These are phyloP conservation scores for Trichoderma harzianum DNA, from an alignment of 2,329 filamentous ascomycete genomes.

Conservation along the genomic window DNA sequence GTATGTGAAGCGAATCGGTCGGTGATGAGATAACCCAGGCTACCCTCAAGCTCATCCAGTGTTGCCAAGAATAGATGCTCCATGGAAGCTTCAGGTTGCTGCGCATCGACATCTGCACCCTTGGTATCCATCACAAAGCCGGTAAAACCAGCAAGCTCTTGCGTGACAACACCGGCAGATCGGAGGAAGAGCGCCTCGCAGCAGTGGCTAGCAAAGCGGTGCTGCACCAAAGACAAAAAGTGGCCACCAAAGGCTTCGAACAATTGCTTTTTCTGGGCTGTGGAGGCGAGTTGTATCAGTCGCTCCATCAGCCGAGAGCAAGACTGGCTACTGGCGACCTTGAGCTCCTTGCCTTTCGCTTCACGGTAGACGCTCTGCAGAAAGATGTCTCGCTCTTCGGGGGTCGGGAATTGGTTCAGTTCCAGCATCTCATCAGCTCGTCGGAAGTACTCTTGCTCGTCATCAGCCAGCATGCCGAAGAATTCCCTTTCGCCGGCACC, in stretches of 20 bases:
- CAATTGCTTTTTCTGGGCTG: slow-evolving; percentile 77
- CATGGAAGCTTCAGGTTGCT: slow-evolving; percentile 60
- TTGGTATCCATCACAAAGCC: slow-evolving; percentile 40
- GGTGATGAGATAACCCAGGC: slow-evolving; percentile 78
- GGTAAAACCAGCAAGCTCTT: slow-evolving; percentile 57
- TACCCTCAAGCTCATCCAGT: slow-evolving; percentile 82
- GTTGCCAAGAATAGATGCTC: slow-evolving; percentile 81
- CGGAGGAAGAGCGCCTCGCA: slow-evolving; percentile 89
- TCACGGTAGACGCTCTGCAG: slow-evolving; percentile 82
- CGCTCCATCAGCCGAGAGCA: slow-evolving; percentile 92
- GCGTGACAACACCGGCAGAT: slow-evolving; percentile 72
- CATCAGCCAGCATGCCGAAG: slow-evolving; percentile 86
- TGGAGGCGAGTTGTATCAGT: slow-evolving; percentile 76
- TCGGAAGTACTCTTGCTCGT: slow-evolving; percentile 95
- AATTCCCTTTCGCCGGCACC: slow-evolving; percentile 63
- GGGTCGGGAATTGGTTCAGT: slow-evolving; percentile 76
- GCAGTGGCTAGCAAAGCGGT: slow-evolving; percentile 95
- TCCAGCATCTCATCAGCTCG: slow-evolving; percentile 87
- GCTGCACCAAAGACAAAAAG: slow-evolving; percentile 85
- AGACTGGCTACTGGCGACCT: slow-evolving; percentile 91
- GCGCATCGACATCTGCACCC: slow-evolving; percentile 39
- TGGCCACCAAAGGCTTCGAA: slow-evolving; percentile 84
- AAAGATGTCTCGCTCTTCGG: slow-evolving; percentile 69
- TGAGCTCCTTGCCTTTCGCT: slow-evolving; percentile 87
- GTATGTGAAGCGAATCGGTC: slow-evolving; percentile 89